Percentiles rank a stretch among this genome's conserved stretches.
These are phyloP conservation scores for Hirschfeldia incana DNA, from an alignment of 345 rosid genomes.

Conservation along the genomic window DNA sequence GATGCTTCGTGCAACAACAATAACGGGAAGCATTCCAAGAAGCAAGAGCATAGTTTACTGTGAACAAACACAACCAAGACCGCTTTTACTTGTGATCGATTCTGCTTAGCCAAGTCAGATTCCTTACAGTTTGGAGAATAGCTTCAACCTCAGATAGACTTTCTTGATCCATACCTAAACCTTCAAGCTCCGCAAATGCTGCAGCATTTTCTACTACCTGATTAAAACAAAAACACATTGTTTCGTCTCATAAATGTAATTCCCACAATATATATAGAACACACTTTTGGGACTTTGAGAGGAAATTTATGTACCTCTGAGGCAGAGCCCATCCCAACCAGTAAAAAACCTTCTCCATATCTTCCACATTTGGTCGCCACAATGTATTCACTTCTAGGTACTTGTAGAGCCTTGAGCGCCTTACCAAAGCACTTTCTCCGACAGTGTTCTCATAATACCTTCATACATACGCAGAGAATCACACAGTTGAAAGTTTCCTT, in stretches of 20 bases:
- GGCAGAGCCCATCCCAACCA: constrained; percentile 88
- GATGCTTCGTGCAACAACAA: constrained; percentile 7
- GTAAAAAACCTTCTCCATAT: constrained; percentile 71
- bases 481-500: not conserved
- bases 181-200: constrained; percentile 60
- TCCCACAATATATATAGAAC: no score
- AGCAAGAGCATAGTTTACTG: no score
- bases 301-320: constrained; percentile 68
- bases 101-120: constrained; percentile 90
- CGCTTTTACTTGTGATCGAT: constrained; percentile 38
- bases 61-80: not conserved
- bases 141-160: constrained; percentile 61
- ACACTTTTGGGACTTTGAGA: no score
- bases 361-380: constrained; percentile 92
- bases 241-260: no score
- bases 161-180: constrained; percentile 55
- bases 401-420: constrained; percentile 73
- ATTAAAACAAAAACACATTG: not conserved
- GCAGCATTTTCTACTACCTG: constrained; percentile 78
- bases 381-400: constrained; percentile 64
- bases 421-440: constrained; percentile 88
- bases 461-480: constrained; percentile 5
- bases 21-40: constrained; percentile 7
- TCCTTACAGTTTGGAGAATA: constrained; percentile 73
- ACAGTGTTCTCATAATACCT: constrained; percentile 88